Base-by-base conservation (phyloP, 1,284 basidiomycete genomes). In the Tilletia caries region DNA sequence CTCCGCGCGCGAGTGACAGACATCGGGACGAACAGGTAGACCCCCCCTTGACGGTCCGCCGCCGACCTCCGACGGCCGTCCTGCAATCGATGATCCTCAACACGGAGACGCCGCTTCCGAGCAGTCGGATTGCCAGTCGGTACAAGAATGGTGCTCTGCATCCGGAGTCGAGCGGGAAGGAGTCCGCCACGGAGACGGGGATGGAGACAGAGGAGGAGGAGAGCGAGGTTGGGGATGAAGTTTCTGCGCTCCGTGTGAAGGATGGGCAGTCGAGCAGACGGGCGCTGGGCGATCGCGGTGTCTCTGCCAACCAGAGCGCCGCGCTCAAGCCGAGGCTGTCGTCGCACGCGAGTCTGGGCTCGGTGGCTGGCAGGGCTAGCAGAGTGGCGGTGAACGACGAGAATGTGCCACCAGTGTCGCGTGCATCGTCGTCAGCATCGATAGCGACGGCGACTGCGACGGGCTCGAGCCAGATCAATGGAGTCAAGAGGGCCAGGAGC, bases 91-190 rank as follows among this genome's bases (percentile, higher is more conserved):
- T 62, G 13, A 62, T 62, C 58, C 58, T 62, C 1, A 62, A 62
- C 6, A 62, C 58, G 18, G 58, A 62, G 32, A 62, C 34, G 18
- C 58, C 58, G 13, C 23, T 62, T 18, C 58, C 58, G 29, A 62
- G 58, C 58, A 62, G 58, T 37, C 58, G 58, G 27, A 62, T 62
- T 23, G 58, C 58, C 32, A 33, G 34, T 37, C 58, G 58, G 34
- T 20, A 15, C 37, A 41, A 15, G 37, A 41, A 10, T 6, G 15
- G 37, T 41, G 37, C 10, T 10, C 15, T 41, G 2, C 37, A 20
- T 50, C 48, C 12, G 48, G 23, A 6, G 12, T 25, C 48, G 48
- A 50, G 48, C 8, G 23, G 23, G 23, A 50, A 50, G 48, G 20
- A 25, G 18, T 6, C 12, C 3, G 48, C 48, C 20, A 6, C 6